Conservation (phyloP, 106 monocot species). For the Allium fistulosum region DNA sequence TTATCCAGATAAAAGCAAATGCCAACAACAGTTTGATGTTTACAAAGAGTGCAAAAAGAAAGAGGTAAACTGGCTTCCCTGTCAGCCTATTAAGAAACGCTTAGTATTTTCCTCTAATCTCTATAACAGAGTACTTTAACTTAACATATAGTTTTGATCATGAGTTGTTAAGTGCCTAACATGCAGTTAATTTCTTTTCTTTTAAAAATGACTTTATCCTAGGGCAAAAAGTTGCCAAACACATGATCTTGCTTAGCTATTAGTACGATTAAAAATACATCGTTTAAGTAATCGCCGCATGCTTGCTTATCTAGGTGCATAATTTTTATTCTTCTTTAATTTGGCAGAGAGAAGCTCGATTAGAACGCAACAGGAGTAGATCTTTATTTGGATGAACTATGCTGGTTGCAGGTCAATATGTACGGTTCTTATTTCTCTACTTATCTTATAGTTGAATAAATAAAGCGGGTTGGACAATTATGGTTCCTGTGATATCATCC, state of each 20-base stretch:
- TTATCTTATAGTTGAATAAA: background rate
- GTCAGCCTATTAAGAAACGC: no score
- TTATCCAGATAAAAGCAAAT: slow-evolving; percentile 67
- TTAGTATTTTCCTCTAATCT: no score
- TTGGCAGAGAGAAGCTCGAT: slow-evolving; percentile 7
- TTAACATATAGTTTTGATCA: background rate
- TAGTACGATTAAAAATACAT: no score
- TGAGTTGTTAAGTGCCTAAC: background rate
- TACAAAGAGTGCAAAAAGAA: slow-evolving; percentile 98
- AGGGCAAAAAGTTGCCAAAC: no score
- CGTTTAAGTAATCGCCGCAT: background rate
- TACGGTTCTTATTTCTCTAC: background rate
- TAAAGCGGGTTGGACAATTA: no score
- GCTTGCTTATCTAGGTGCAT: background rate
- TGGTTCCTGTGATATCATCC: no score
- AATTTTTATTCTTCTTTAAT: background rate
- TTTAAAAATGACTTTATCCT: background rate
- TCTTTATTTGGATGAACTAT: slow-evolving; percentile 5
- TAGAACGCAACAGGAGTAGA: slow-evolving; percentile 13
- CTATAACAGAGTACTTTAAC: no score
- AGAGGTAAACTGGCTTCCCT: slow-evolving; percentile 42
- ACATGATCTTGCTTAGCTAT: no score
- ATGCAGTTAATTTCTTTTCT: background rate
- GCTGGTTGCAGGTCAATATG: no score
- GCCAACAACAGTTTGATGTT: slow-evolving; percentile 82